These are phyloP conservation scores for Debaryomyces sp. DNA, from an alignment of 1,139 yeast genomes.

Conservation along the genomic window DNA sequence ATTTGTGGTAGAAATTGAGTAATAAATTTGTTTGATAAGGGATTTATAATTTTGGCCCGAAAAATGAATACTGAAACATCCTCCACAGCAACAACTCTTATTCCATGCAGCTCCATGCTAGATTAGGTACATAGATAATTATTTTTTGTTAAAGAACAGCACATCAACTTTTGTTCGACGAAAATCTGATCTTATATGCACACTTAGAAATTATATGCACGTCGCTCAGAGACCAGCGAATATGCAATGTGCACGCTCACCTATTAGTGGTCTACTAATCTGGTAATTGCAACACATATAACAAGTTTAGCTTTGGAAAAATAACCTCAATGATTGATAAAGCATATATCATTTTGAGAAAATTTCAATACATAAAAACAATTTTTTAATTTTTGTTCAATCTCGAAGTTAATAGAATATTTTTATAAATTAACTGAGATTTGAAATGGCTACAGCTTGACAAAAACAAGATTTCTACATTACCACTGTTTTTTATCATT, in stretches of 20 bases:
- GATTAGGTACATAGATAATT: background rate
- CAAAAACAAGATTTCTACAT: background rate
- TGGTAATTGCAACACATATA: background rate
- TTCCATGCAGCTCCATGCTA: background rate
- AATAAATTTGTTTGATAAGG: background rate
- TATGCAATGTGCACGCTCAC: background rate
- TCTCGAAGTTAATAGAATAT: background rate
- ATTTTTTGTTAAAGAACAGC: background rate
- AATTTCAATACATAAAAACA: background rate
- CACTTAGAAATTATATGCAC: background rate
- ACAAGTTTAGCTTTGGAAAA: background rate
- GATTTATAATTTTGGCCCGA: background rate
- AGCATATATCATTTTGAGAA: background rate
- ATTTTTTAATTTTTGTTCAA: background rate
- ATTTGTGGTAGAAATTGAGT: background rate
- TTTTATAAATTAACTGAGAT: background rate
- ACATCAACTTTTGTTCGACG: background rate
- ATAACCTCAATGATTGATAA: background rate
- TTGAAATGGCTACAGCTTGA: background rate
- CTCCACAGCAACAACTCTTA: background rate
- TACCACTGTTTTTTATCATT: too few relatives aligned
- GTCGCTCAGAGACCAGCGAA: background rate
- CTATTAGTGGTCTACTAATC: background rate
- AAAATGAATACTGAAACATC: background rate
- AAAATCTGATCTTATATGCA: background rate